A percentile compares a stretch with the other conserved stretches of the same genome.
These are phyloP conservation scores for Pterulicium gracile DNA, from an alignment of 1,284 basidiomycete species.

Conservation along the genomic window DNA sequence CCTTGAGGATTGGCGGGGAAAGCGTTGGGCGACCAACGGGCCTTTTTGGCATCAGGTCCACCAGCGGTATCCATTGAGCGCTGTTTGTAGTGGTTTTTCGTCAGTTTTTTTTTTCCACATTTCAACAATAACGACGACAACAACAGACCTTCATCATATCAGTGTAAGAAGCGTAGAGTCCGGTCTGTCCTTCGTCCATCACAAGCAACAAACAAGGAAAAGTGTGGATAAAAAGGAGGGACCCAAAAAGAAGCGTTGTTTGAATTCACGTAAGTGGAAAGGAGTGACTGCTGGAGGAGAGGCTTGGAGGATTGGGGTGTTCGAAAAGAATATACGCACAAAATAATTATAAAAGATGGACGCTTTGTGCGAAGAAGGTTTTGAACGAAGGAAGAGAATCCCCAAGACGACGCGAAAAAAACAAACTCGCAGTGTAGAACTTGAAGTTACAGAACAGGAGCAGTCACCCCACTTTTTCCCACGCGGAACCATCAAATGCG, in stretches of 20 bases:
- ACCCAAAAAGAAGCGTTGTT: neutral
- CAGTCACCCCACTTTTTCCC: no score
- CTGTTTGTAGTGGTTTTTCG: constrained; percentile 26
- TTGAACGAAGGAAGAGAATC: neutral
- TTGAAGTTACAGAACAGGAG: neutral
- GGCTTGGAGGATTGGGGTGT: neutral
- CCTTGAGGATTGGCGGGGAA: constrained; percentile 25
- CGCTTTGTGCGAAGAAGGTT: neutral
- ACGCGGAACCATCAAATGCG: neutral
- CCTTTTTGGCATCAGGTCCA: constrained; percentile 78
- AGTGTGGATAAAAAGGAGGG: neutral
- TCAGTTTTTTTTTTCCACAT: constrained; percentile 3
- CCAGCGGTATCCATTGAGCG: constrained; percentile 71
- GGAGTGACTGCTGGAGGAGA: no score
- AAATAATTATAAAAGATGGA: neutral
- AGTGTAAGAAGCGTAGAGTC: constrained; percentile 46
- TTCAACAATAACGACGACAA: neutral
- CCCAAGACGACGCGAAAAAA: no score
- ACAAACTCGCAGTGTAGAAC: neutral
- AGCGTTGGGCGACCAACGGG: constrained; percentile 72
- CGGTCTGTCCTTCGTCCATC: neutral
- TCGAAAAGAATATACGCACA: neutral
- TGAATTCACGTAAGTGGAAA: neutral
- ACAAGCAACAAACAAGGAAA: neutral
- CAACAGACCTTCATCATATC: constrained; percentile 76